A percentile compares a stretch with the other conserved stretches of the same genome.
phyloP scores from a whole-genome alignment of 805 yeast species.

The Nakazawaea siamensis region DNA sequence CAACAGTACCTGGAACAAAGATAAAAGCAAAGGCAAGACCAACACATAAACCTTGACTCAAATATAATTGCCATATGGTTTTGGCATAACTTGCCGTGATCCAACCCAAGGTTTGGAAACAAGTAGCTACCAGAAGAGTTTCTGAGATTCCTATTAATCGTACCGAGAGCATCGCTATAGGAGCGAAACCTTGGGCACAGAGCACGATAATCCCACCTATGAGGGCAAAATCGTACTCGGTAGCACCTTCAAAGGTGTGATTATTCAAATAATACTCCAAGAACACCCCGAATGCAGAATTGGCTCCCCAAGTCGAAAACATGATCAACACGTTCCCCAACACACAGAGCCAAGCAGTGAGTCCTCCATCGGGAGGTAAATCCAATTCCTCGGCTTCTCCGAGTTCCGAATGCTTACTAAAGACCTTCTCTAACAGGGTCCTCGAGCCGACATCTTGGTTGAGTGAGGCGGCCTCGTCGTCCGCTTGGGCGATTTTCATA shows the following conservation, averaged over 20 bases:
- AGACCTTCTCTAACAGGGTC: neutral
- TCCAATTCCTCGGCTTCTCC: neutral
- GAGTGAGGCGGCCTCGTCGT: neutral
- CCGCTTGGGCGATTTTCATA: neutral
- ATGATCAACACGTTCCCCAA: constrained; percentile 32
- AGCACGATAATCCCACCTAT: constrained; percentile 46
- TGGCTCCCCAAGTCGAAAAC: constrained; percentile 59
- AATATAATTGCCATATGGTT: constrained; percentile 39
- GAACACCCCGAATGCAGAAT: constrained; percentile 51
- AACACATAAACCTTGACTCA: constrained; percentile 43
- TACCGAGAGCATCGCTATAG: constrained; percentile 14
- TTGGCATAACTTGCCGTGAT: constrained; percentile 43
- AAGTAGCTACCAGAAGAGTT: constrained; percentile 26
- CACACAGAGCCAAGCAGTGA: constrained; percentile 23
- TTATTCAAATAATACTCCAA: constrained; percentile 43
- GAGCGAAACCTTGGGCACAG: constrained; percentile 17
- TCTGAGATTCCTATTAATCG: constrained; percentile 15
- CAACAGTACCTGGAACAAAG: constrained; percentile 40
- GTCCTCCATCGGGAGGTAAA: constrained; percentile 6
- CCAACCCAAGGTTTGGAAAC: constrained; percentile 36
- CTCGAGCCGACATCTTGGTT: neutral
- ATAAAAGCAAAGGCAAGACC: constrained; percentile 42
- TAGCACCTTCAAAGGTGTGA: constrained; percentile 41
- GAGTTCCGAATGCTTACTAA: neutral
- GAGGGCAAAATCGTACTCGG: constrained; percentile 46